Percentiles rank a stretch among this genome's conserved stretches.
Conservation (phyloP, 2,329 filamentous ascomycete species). For the Curvularia eragrostidis region DNA sequence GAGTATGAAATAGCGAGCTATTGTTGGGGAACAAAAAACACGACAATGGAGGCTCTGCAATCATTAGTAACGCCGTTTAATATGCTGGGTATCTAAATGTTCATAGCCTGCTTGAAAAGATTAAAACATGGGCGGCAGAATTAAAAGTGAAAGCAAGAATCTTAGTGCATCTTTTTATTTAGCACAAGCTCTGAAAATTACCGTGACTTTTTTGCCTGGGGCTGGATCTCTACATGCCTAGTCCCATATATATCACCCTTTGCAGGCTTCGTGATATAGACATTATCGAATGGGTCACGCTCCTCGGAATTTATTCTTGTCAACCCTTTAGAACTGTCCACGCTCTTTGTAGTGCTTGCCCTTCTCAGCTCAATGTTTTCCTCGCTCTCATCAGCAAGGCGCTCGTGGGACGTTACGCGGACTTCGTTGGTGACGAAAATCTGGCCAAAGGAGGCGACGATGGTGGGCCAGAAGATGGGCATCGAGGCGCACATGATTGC, state of each 20-base stretch:
- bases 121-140: too few relatives aligned
- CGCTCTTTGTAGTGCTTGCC: slow-evolving; percentile 29
- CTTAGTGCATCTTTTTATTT: neutral
- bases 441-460: slow-evolving; percentile 35
- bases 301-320: slow-evolving; percentile 21
- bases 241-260: slow-evolving; percentile 7
- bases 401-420: slow-evolving; percentile 35
- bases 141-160: neutral
- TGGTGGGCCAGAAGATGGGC: slow-evolving; percentile 48
- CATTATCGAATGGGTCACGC: slow-evolving; percentile 16
- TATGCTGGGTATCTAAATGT: neutral
- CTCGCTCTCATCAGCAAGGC: slow-evolving; percentile 14
- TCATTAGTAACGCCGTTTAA: neutral
- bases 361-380: slow-evolving; percentile 31
- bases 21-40: too few relatives aligned
- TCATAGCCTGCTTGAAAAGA: neutral
- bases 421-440: slow-evolving; percentile 48
- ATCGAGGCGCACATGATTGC: slow-evolving; percentile 48
- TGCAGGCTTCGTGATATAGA: slow-evolving; percentile 18
- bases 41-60: neutral
- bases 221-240: slow-evolving; percentile 18
- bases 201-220: slow-evolving; percentile 4
- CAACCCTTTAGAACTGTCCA: slow-evolving; percentile 30
- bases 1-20: too few relatives aligned
- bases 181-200: neutral